A percentile compares a stretch with the other conserved stretches of the same genome.
Conservation (phyloP, 352 stramenopile species). For the Phytophthora crassamura region DNA sequence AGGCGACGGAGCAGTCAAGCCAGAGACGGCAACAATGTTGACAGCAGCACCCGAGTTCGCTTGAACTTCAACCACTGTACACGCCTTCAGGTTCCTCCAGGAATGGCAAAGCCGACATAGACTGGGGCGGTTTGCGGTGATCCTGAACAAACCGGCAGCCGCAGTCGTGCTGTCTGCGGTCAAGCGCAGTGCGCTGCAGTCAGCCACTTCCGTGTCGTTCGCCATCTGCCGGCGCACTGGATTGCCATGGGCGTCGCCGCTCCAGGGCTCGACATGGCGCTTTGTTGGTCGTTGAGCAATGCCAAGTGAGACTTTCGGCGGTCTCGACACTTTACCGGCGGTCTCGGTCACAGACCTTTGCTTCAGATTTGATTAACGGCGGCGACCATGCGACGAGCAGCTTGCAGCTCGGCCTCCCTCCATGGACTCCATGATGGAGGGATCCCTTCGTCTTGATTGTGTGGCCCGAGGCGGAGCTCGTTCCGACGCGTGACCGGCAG, state of each 20-base stretch:
- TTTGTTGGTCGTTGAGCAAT: background rate
- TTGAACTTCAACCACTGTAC: slow-evolving; percentile 41
- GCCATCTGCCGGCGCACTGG: slow-evolving; percentile 18
- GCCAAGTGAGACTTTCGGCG: slow-evolving; percentile 13
- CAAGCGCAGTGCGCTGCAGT: slow-evolving; percentile 16
- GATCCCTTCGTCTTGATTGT: too few relatives aligned
- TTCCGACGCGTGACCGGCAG: background rate
- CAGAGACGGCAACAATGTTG: slow-evolving; percentile 23
- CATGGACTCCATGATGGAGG: too few relatives aligned
- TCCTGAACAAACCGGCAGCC: slow-evolving; percentile 25
- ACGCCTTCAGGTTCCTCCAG: slow-evolving; percentile 23
- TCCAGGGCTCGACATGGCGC: background rate
- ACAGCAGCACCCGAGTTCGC: slow-evolving; percentile 20
- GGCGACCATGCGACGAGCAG: background rate
- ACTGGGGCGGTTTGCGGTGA: slow-evolving; percentile 14
- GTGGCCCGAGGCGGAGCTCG: too few relatives aligned
- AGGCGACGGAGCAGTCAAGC: slow-evolving; percentile 18
- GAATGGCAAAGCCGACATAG: slow-evolving; percentile 39
- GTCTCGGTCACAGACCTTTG: slow-evolving; percentile 14
- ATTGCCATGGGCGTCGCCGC: background rate
- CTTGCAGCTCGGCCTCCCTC: background rate
- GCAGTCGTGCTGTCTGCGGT: slow-evolving; percentile 19
- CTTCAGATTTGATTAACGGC: slow-evolving; percentile 38
- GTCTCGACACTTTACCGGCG: slow-evolving; percentile 28
- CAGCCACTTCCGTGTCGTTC: slow-evolving; percentile 9